Percentiles rank a stretch among this genome's conserved stretches.
Evolutionary conservation across 768 basidiomycete species (phyloP).

Genomic region (Auriculariales sp.): DNA sequence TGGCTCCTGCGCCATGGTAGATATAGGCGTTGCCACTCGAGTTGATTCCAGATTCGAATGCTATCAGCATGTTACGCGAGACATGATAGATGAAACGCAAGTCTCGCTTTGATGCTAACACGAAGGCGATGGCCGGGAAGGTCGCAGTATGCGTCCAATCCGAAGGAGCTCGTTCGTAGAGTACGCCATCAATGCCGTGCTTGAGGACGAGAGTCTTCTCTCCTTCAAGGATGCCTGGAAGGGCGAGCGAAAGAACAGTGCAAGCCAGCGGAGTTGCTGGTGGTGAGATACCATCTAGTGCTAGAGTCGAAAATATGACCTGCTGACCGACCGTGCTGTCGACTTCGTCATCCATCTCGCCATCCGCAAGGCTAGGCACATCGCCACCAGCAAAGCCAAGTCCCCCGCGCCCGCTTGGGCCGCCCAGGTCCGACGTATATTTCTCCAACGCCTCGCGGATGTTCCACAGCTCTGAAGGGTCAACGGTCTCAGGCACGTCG

Average conservation of each 20-base stretch:
- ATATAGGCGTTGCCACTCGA: slow-evolving; percentile 77
- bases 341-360: slow-evolving; percentile 86
- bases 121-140: slow-evolving; percentile 81
- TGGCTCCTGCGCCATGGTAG: slow-evolving; percentile 43
- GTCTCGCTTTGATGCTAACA: slow-evolving; percentile 85
- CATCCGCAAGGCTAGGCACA: slow-evolving; percentile 68
- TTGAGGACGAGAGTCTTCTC: slow-evolving; percentile 42
- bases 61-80: slow-evolving; percentile 40
- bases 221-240: slow-evolving; percentile 35
- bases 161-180: slow-evolving; percentile 10
- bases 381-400: slow-evolving; percentile 45
- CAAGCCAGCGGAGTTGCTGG: slow-evolving; percentile 22
- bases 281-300: slow-evolving; percentile 23
- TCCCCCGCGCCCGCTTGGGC: slow-evolving; percentile 44
- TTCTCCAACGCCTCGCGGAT: slow-evolving; percentile 77
- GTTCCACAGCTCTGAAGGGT: slow-evolving; percentile 64
- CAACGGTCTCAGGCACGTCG: slow-evolving; percentile 79
- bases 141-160: slow-evolving; percentile 70
- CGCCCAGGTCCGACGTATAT: slow-evolving; percentile 53
- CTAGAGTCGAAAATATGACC: slow-evolving; percentile 37
- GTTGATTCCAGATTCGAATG: slow-evolving; percentile 69
- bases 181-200: slow-evolving; percentile 53
- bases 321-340: slow-evolving; percentile 58
- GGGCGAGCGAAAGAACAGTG: slow-evolving; percentile 50
- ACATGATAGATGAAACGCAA: slow-evolving; percentile 76